A percentile compares a stretch with the other conserved stretches of the same genome.
These are phyloP conservation scores for Podospora tetraspora DNA, from an alignment of 495 filamentous ascomycete species.

Conservation along the genomic window DNA sequence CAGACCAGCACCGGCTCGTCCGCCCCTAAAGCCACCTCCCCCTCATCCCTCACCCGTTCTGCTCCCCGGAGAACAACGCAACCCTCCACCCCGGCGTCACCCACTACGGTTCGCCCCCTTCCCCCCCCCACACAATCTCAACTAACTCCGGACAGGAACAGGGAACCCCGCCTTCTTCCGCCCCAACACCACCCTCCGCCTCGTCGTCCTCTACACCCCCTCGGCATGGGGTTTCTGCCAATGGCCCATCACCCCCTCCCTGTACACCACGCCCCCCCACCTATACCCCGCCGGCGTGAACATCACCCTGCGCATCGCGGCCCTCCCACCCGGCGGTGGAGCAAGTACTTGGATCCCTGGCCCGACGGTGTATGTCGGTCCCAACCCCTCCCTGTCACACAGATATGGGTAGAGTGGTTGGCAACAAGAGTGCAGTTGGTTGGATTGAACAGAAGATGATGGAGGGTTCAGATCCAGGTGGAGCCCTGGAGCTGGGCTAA, in stretches of 20 bases:
- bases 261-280: conserved; percentile 18
- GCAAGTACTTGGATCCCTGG: conserved; percentile 25
- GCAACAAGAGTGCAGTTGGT: no score
- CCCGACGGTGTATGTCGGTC: conserved; percentile 28
- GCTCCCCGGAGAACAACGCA: conserved; percentile 30
- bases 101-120: conserved; percentile 34
- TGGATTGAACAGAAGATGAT: no score
- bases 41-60: conserved; percentile 33
- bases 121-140: background rate
- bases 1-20: conserved; percentile 20
- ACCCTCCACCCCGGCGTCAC: conserved; percentile 30
- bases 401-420: no score
- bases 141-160: conserved; percentile 28
- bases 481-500: no score
- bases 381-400: no score
- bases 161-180: conserved; percentile 43
- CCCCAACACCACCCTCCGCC: conserved; percentile 30
- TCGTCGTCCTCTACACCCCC: conserved; percentile 35
- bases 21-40: conserved; percentile 30
- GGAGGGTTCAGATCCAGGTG: no score
- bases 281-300: conserved; percentile 28
- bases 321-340: conserved; percentile 16
- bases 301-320: conserved; percentile 38
- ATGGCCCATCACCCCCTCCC: conserved; percentile 27
- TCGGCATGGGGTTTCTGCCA: conserved; percentile 40